These are phyloP conservation scores for Colletotrichum falcatum DNA, from an alignment of 2,329 filamentous ascomycete species.

Conservation along the genomic window DNA sequence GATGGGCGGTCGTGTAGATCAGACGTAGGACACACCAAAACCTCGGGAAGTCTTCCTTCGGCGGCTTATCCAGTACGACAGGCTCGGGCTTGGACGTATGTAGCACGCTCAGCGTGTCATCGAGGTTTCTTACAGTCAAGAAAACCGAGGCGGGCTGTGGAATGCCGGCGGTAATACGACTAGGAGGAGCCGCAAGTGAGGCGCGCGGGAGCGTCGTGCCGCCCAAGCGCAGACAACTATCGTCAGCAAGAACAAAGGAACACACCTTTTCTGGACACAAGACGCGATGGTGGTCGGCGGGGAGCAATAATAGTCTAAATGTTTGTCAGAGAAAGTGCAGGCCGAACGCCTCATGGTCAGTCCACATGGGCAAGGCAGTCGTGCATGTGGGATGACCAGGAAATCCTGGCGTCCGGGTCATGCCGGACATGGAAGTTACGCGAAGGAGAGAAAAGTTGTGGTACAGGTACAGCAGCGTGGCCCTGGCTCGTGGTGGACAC, in stretches of 20 bases:
- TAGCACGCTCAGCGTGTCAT: constrained; percentile 15
- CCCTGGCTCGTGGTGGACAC: constrained; percentile 7
- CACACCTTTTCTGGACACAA: neutral
- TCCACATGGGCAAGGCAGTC: constrained; percentile 10
- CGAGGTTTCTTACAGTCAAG: neutral
- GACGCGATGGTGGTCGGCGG: constrained; percentile 11
- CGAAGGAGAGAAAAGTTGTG: neutral
- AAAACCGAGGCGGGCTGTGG: constrained; percentile 18
- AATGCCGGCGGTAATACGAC: constrained; percentile 5
- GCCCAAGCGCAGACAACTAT: constrained; percentile 10
- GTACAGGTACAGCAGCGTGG: constrained; percentile 23
- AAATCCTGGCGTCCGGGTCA: constrained; percentile 4
- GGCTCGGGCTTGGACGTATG: neutral
- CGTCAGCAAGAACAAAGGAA: constrained; percentile 11
- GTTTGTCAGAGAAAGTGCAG: neutral
- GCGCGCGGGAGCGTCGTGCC: constrained; percentile 13
- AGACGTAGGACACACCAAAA: neutral
- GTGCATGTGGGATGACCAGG: constrained; percentile 24
- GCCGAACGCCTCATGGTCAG: constrained; percentile 9
- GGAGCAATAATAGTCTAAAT: neutral
- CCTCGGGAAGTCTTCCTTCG: neutral
- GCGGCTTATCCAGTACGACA: neutral
- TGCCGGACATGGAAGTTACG: constrained; percentile 7
- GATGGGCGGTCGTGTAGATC: neutral
- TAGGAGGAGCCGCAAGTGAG: neutral